phyloP scores from a whole-genome alignment of 352 stramenopile species.

The Globisporangium ultimum region DNA sequence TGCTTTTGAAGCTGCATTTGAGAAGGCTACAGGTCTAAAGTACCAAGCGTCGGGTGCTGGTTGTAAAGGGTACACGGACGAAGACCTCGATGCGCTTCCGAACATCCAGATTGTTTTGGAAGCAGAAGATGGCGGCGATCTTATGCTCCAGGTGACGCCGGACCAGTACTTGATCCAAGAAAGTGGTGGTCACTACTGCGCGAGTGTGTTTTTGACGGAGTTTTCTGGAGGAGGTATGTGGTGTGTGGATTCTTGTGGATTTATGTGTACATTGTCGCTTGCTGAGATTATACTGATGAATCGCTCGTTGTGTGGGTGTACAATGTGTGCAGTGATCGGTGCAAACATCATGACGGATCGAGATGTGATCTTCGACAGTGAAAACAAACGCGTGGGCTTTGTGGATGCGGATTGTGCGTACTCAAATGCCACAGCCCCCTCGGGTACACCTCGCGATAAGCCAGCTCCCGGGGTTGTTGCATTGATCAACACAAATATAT shows the following conservation, averaged over 20 bases:
- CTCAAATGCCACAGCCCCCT: constrained; percentile 1
- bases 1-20: constrained; percentile 57
- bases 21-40: constrained; percentile 39
- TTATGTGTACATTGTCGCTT: not conserved
- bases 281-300: not conserved
- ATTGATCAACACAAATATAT: constrained; percentile 1
- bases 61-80: constrained; percentile 53
- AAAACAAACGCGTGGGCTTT: constrained; percentile 72
- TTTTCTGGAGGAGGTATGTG: constrained; percentile 43
- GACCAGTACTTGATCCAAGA: constrained; percentile 58
- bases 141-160: constrained; percentile 58
- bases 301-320: constrained; percentile 2
- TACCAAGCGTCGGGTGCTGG: constrained; percentile 38
- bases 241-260: too few relatives aligned
- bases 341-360: constrained; percentile 82
- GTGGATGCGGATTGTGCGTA: constrained; percentile 62
- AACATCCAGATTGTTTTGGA: constrained; percentile 72
- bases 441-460: constrained; percentile 8
- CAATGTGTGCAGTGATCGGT: constrained; percentile 49
- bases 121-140: constrained; percentile 43
- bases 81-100: constrained; percentile 47
- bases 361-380: constrained; percentile 79
- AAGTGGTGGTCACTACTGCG: constrained; percentile 44
- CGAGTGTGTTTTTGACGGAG: constrained; percentile 66
- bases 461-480: constrained; percentile 13